Evolutionary conservation across 2,329 filamentous ascomycete genomes (phyloP).

Genomic region (Penicillium sp.): DNA sequence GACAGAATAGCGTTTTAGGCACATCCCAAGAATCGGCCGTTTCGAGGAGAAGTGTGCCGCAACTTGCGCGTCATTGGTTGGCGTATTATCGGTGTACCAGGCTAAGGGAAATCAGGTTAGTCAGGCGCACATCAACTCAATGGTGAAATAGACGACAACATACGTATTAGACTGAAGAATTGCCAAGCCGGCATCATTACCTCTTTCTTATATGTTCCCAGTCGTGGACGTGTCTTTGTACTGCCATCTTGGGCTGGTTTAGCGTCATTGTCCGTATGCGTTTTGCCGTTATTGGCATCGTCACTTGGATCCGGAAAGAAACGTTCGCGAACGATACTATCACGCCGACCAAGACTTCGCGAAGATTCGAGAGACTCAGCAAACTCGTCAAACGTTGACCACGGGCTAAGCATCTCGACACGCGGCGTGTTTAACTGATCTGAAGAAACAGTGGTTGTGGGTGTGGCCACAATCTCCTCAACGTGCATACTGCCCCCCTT

Average conservation of each 20-base stretch:
- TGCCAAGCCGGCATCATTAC: slow-evolving; percentile 97
- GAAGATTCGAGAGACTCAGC: slow-evolving; percentile 24
- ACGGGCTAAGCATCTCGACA: slow-evolving; percentile 21
- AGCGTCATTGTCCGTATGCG: slow-evolving; percentile 29
- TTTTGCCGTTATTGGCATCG: slow-evolving; percentile 24
- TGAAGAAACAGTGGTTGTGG: slow-evolving; percentile 37
- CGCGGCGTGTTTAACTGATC: slow-evolving; percentile 24
- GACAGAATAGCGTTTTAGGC: slow-evolving; percentile 84
- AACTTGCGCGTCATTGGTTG: slow-evolving; percentile 69
- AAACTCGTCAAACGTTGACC: slow-evolving; percentile 28
- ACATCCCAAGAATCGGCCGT: slow-evolving; percentile 85
- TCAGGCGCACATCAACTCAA: slow-evolving; percentile 24
- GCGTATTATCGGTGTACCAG: slow-evolving; percentile 73
- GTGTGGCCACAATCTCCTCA: slow-evolving; percentile 43
- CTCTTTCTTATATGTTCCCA: slow-evolving; percentile 61
- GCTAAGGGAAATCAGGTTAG: slow-evolving; percentile 52
- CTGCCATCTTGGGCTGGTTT: slow-evolving; percentile 28
- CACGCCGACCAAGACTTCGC: slow-evolving; percentile 28
- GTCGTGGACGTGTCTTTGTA: slow-evolving; percentile 28
- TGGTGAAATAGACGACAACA: slow-evolving; percentile 36
- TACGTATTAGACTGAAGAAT: slow-evolving; percentile 89
- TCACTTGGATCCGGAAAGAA: slow-evolving; percentile 45
- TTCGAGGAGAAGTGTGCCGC: slow-evolving; percentile 80
- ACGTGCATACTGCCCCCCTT: slow-evolving; percentile 41
- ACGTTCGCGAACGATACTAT: slow-evolving; percentile 45